Conservation (phyloP, 441 rosid species). For the Erodium chrysanthum region DNA sequence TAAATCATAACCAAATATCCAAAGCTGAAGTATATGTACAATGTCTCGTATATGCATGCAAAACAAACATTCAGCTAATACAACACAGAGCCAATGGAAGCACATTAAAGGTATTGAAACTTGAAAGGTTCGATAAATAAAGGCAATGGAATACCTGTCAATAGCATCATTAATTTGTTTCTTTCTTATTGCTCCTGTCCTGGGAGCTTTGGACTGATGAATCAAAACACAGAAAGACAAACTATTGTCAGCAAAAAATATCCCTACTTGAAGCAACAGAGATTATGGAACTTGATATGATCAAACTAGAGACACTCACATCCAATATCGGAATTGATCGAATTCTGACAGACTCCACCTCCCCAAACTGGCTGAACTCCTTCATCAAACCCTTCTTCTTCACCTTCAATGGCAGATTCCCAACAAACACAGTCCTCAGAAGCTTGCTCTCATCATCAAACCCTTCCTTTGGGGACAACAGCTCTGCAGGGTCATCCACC, state of each 20-base stretch:
- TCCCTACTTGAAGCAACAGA: neutral
- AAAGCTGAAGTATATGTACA: no score
- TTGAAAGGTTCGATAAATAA: no score
- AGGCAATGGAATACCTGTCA: constrained; percentile 40
- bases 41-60: no score
- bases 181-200: constrained; percentile 65
- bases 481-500: constrained; percentile 37
- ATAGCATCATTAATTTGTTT: constrained; percentile 69
- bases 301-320: constrained; percentile 38
- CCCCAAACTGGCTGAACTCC: constrained; percentile 76
- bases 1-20: neutral
- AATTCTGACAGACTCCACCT: constrained; percentile 75
- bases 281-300: constrained; percentile 3
- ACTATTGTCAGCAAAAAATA: neutral
- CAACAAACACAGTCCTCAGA: constrained; percentile 83
- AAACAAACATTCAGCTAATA: neutral
- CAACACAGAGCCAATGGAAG: no score
- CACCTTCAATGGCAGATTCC: constrained; percentile 73
- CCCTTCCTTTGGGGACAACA: constrained; percentile 48
- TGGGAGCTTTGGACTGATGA: constrained; percentile 68
- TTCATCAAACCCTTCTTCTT: constrained; percentile 65
- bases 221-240: constrained; percentile 5
- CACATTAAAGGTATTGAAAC: no score
- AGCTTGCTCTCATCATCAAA: constrained; percentile 84
- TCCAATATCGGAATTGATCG: constrained; percentile 76